These are phyloP conservation scores for Nelumbo lutea DNA, from an alignment of 164 flowering plant genomes.

Conservation along the genomic window DNA sequence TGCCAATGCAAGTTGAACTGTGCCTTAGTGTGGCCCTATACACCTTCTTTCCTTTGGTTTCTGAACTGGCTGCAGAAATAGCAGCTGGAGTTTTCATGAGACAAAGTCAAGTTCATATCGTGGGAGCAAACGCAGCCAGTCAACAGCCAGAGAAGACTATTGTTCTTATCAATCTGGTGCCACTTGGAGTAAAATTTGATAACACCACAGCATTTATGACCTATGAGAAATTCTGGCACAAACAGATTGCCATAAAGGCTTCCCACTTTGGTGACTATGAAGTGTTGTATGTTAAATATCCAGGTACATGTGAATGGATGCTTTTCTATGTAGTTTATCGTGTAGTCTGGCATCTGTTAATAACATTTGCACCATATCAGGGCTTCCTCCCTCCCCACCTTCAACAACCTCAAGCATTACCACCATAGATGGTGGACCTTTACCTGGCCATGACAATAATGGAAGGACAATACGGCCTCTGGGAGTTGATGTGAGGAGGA, in stretches of 20 bases:
- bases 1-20: constrained; percentile 71
- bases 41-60: constrained; percentile 77
- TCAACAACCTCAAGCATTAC: constrained; percentile 35
- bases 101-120: constrained; percentile 69
- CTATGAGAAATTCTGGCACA: constrained; percentile 58
- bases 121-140: constrained; percentile 70
- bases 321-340: neutral
- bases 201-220: constrained; percentile 51
- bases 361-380: constrained; percentile 26
- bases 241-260: constrained; percentile 41
- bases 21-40: constrained; percentile 63
- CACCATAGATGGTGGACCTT: constrained; percentile 44
- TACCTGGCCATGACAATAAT: constrained; percentile 38
- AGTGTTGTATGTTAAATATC: constrained; percentile 62
- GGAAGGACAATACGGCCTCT: constrained; percentile 55
- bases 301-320: constrained; percentile 34
- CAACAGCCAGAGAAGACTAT: constrained; percentile 60
- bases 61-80: constrained; percentile 64
- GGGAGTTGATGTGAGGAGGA: constrained; percentile 67
- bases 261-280: constrained; percentile 64
- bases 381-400: constrained; percentile 71
- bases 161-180: constrained; percentile 63
- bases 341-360: neutral
- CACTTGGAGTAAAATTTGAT: constrained; percentile 58
- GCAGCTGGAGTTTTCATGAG: constrained; percentile 68